phyloP scores from a whole-genome alignment of 345 rosid species.

The Rhizophora mangle region DNA sequence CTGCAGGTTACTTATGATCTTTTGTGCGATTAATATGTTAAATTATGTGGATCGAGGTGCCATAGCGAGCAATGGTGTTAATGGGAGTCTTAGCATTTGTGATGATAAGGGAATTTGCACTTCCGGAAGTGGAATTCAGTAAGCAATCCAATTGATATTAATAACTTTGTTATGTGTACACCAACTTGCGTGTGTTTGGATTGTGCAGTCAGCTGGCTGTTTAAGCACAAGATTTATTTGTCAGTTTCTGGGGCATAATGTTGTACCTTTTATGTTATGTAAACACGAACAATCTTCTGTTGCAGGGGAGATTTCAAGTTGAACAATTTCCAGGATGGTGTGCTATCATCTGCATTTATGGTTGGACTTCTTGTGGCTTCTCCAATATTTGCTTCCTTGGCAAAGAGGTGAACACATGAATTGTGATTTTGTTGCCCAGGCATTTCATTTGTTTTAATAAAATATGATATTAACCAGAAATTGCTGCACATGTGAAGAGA shows the following conservation, averaged over 20 bases:
- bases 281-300: not conserved
- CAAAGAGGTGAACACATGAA: conserved; percentile 15
- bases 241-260: not conserved
- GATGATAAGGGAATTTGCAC: conserved; percentile 25
- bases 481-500: too few relatives aligned
- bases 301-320: conserved; percentile 28
- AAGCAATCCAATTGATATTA: not conserved
- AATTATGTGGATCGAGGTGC: conserved; percentile 29
- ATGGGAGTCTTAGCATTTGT: conserved; percentile 24
- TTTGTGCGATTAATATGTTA: conserved; percentile 24
- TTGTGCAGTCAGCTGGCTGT: not conserved
- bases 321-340: conserved; percentile 29
- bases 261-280: not conserved
- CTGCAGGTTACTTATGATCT: conserved; percentile 19
- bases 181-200: not conserved
- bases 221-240: not conserved
- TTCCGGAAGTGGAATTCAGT: conserved; percentile 29
- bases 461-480: too few relatives aligned
- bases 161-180: not conserved
- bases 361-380: conserved; percentile 31
- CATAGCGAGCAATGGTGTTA: conserved; percentile 29
- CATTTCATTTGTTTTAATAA: not conserved
- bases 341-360: conserved; percentile 30
- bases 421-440: not conserved
- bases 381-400: conserved; percentile 27